Conservation (phyloP, 179 eudicot species). For the Spinacia oleracea region DNA sequence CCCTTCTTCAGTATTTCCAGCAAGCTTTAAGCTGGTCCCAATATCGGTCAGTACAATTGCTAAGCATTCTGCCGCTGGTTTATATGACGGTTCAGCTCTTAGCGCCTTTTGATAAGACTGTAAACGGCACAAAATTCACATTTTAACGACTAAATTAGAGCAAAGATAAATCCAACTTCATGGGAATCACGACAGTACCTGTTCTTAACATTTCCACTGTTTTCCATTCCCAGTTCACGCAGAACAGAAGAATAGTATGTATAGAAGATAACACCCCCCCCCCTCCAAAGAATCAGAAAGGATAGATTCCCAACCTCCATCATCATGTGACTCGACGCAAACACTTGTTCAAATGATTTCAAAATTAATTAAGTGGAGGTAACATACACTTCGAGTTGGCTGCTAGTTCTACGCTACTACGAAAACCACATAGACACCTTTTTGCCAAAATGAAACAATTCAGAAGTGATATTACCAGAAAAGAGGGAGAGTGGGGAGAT, state of each 20-base stretch:
- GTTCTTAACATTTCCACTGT: neutral
- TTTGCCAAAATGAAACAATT: conserved; percentile 4
- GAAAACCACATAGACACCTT: neutral
- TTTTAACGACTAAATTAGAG: conserved; percentile 10
- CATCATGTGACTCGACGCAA: neutral
- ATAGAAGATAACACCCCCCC: neutral
- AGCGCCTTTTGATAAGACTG: conserved; percentile 97
- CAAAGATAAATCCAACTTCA: neutral
- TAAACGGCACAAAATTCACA: conserved; percentile 21
- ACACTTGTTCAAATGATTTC: neutral
- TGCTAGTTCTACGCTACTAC: neutral
- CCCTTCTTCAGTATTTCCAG: conserved; percentile 97
- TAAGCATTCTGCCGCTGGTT: conserved; percentile 98
- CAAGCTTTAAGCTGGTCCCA: conserved; percentile 97
- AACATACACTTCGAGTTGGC: neutral
- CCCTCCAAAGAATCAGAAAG: neutral
- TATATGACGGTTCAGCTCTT: conserved; percentile 76
- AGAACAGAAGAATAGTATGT: neutral
- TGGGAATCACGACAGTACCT: neutral
- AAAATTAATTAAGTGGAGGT: neutral
- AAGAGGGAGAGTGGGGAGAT: no score
- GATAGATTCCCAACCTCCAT: neutral
- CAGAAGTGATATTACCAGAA: no score
- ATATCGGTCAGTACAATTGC: conserved; percentile 94
- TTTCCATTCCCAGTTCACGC: neutral